Evolutionary conservation across 441 rosid genomes (phyloP), one percentile per base, ranked within the genome.

Genomic region (Geranium incanum): DNA sequence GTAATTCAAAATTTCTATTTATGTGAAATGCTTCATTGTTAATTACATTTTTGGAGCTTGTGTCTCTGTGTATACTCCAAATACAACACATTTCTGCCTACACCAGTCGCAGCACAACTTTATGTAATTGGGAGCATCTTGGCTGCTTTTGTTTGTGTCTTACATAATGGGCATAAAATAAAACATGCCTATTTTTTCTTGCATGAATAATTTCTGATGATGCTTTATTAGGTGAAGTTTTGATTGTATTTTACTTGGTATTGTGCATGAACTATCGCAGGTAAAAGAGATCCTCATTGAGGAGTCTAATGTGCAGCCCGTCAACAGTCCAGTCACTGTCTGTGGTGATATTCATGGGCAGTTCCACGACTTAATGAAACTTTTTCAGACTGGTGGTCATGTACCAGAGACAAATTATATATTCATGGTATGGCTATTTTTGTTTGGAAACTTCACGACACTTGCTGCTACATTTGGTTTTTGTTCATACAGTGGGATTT

Each of bases 261-360:
- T 15, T 64, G 52, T 78, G 38, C 64, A 28, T 60, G 1, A 21
- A 71, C 28, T 69, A n/a, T 66, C 72, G 4, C 83, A 95, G 98
- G 97, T 92, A 57, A 95, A 95, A 79, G 99, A 92, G 80, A 89
- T 91, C 79, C 90, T 95, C n/a, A 87, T 92, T 68, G 99, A 95
- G 85, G 98, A 92, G 80, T 95, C 99, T 18, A 95, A 95, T 77
- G 98, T 95, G 70, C 99, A 95, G 76, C 99, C 99, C 62, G 96
- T 95, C 41, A 95, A 95, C 88, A 95, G 99, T 82, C 98, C 97
- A 8, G 99, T 95, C 68, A 95, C 98, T 5, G 98, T 95, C 55
- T 95, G 98, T 75, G 98, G 98, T 81, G 99, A 95, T 77, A 93
- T 91, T 73, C 99, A 95, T 78, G 99, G 98, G 55, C 98, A 95